phyloP scores from a whole-genome alignment of 2,329 filamentous ascomycete species.

The Diaporthe citri region DNA sequence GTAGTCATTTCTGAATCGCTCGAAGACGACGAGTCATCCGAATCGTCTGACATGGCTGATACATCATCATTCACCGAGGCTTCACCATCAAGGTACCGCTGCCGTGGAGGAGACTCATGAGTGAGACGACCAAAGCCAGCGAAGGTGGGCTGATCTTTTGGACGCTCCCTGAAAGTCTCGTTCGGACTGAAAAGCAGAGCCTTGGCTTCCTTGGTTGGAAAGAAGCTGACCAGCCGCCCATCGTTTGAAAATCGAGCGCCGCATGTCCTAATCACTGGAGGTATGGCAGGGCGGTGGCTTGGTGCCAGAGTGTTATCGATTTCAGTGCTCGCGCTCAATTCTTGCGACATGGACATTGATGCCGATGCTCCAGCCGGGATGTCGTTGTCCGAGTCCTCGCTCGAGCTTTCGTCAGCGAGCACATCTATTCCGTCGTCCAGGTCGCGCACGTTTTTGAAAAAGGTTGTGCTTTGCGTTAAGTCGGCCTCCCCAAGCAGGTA shows the following conservation, averaged over 20 bases:
- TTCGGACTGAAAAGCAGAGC: constrained; percentile 61
- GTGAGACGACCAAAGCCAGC: constrained; percentile 68
- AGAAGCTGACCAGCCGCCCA: constrained; percentile 75
- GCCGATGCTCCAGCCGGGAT: constrained; percentile 66
- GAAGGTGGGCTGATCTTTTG: constrained; percentile 68
- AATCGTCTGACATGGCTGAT: constrained; percentile 62
- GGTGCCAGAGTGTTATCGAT: constrained; percentile 66
- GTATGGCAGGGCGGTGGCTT: constrained; percentile 64
- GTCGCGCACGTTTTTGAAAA: constrained; percentile 75
- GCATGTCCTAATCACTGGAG: constrained; percentile 69
- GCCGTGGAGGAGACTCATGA: constrained; percentile 62
- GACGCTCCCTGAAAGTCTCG: constrained; percentile 60
- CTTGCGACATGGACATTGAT: constrained; percentile 75
- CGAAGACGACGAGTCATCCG: constrained; percentile 63
- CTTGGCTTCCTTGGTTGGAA: constrained; percentile 75
- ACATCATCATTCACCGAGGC: constrained; percentile 64
- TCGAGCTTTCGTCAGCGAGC: constrained; percentile 82
- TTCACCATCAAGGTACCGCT: constrained; percentile 62
- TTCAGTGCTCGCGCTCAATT: constrained; percentile 67
- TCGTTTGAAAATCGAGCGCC: constrained; percentile 73
- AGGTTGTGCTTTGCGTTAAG: constrained; percentile 69
- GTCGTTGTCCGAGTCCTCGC: constrained; percentile 79
- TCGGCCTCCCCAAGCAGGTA: constrained; percentile 75
- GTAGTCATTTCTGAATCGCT: constrained; percentile 75
- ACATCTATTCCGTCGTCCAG: constrained; percentile 69